Percentiles rank a stretch among this genome's conserved stretches.
Evolutionary conservation across 108 stramenopile species (phyloP).

Genomic region (Tribonema minus): DNA sequence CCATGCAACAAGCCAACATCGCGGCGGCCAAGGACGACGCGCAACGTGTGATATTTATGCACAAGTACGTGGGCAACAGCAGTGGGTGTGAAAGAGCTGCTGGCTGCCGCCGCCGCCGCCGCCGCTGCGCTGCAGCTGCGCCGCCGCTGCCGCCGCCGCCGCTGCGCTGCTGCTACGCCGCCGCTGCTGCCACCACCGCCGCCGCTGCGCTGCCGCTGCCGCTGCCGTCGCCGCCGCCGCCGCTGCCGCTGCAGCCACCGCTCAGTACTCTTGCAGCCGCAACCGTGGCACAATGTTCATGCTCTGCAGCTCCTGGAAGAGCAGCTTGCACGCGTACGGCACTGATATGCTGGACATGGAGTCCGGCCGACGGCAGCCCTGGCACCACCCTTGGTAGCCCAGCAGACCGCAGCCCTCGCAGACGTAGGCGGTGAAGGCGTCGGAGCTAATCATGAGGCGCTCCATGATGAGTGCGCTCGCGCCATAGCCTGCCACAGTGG

Average conservation of each 20-base stretch:
- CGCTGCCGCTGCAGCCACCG: slow-evolving; percentile 12
- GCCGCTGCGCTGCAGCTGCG: no score
- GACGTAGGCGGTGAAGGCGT: slow-evolving; percentile 95
- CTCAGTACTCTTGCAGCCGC: slow-evolving; percentile 50
- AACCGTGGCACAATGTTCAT: slow-evolving; percentile 58
- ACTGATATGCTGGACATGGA: slow-evolving; percentile 82
- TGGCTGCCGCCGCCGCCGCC: no score
- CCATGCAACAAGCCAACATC: no score
- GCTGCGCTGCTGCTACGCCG: no score
- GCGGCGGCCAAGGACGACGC: no score
- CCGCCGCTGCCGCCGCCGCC: no score
- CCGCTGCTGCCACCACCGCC: neutral
- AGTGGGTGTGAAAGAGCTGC: no score
- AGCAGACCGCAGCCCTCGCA: slow-evolving; percentile 88
- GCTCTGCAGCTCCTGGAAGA: slow-evolving; percentile 87
- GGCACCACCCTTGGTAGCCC: slow-evolving; percentile 81
- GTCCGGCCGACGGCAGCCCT: slow-evolving; percentile 86
- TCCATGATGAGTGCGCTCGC: slow-evolving; percentile 98
- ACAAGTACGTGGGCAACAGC: no score
- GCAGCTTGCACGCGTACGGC: slow-evolving; percentile 97
- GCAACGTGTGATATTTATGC: no score
- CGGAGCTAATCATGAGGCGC: slow-evolving; percentile 95
- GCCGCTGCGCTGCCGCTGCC: slow-evolving; percentile 22
- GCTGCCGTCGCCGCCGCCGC: slow-evolving; percentile 24
- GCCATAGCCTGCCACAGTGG: slow-evolving; percentile 98